Base-by-base conservation (phyloP, 805 yeast genomes). In the Yueomyces sp. region DNA sequence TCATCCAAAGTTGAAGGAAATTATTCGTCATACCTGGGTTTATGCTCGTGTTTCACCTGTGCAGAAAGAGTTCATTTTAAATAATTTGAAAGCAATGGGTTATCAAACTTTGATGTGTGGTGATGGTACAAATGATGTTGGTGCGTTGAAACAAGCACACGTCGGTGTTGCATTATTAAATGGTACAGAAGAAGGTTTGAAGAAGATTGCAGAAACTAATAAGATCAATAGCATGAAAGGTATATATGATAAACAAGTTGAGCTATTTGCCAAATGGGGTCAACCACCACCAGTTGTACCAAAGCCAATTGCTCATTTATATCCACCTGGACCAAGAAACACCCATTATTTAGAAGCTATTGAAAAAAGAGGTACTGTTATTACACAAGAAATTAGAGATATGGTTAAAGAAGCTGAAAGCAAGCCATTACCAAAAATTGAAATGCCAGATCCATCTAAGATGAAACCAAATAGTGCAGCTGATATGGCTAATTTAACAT, bases 101-200 rank as follows among this genome's bases (percentile, higher is more conserved):
- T 92, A 90, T 66, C 82, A 77, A 58, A 92, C 97, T 28, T 73
- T 92, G 55, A 92, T 92, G 98, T 92, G 98, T 67, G 98, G 98
- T 72, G 98, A 92, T 67, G 98, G 98, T 66, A 92, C 98, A n/a
- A 92, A 92, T 60, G 98, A 92, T 70, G 98, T 92, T 42, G 98
- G 98, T 65, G 98, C 98, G 44, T 76, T 92, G 66, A 92, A 92
- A 64, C 97, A 92, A 69, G 97, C 98, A 2, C 95, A 92, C 59
- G 82, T 92, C 58, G 98, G 98, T 70, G 85, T 92, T 60, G 98
- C 98, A n/a, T 70, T 92, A 53, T 73, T 92, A 62, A 92, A 92
- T 57, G 98, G 97, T 66, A 88, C 98, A 45, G 95, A 85, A 59
- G 96, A 85, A 43, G 83, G 95, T 40, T 71, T 92, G 77, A 83